phyloP scores from a whole-genome alignment of 306 rosid genomes.

The Medicago truncatula region DNA sequence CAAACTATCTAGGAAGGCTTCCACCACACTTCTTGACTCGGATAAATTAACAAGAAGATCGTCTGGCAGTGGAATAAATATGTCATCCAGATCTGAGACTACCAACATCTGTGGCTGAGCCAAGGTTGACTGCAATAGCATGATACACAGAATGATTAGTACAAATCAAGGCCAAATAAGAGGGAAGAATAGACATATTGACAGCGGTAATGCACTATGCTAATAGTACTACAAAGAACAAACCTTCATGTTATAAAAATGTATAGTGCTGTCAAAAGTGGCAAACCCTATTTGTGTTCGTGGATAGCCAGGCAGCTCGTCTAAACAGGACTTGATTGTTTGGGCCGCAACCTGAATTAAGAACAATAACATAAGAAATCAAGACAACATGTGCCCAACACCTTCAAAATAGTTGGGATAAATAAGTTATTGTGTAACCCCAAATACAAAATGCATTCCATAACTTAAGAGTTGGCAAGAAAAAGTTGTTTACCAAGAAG shows the following conservation, averaged over 20 bases:
- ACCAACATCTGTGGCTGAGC: conserved; percentile 99
- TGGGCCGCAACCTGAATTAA: conserved; percentile 83
- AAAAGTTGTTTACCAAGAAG: conserved; percentile 13
- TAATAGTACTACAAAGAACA: conserved; percentile 43
- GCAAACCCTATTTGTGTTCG: conserved; percentile 99
- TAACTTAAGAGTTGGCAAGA: conserved; percentile 28
- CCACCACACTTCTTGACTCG: conserved; percentile 96
- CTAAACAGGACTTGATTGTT: conserved; percentile 91
- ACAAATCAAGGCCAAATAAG: conserved; percentile 11
- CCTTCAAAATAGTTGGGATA: conserved; percentile 16
- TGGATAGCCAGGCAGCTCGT: conserved; percentile 93
- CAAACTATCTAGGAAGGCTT: conserved; percentile 89
- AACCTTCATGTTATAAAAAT: conserved; percentile 98
- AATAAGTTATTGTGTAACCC: conserved; percentile 13
- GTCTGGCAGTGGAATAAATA: conserved; percentile 98
- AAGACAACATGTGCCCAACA: conserved; percentile 27
- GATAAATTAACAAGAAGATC: conserved; percentile 98
- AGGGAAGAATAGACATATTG: conserved; percentile 22
- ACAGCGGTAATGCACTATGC: conserved; percentile 21
- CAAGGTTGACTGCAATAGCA: conserved; percentile 79
- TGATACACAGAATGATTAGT: conserved; percentile 47
- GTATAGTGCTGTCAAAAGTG: conserved; percentile 95
- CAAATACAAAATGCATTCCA: conserved; percentile 34
- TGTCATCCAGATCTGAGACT: conserved; percentile 95
- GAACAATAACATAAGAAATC: conserved; percentile 27